phyloP scores from a whole-genome alignment of 495 filamentous ascomycete genomes.

The Glutinoglossum americanum region DNA sequence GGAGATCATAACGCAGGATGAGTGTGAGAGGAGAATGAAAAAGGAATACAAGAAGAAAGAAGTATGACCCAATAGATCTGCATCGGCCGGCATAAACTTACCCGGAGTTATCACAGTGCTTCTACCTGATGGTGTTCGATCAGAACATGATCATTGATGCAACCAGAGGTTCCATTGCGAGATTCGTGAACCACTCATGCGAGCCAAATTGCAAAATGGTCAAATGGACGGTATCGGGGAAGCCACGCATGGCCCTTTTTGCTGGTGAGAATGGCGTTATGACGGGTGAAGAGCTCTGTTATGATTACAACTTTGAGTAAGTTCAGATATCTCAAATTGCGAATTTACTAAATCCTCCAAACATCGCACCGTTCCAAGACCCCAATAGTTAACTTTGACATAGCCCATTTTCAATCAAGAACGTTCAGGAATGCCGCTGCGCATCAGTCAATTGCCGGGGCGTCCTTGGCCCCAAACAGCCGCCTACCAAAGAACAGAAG shows the following conservation, averaged over 20 bases:
- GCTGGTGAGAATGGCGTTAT: slow-evolving; percentile 74
- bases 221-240: slow-evolving; percentile 89
- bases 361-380: not conserved
- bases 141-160: slow-evolving; percentile 98
- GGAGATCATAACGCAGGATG: slow-evolving; percentile 85
- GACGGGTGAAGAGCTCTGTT: slow-evolving; percentile 92
- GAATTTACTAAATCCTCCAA: not conserved
- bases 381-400: not conserved
- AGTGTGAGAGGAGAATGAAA: slow-evolving; percentile 84
- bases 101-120: slow-evolving; percentile 35
- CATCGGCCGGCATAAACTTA: not conserved
- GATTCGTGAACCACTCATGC: slow-evolving; percentile 96
- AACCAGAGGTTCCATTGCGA: slow-evolving; percentile 81
- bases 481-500: slow-evolving; percentile 6
- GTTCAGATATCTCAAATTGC: slow-evolving; percentile 12
- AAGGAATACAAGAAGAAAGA: slow-evolving; percentile 79
- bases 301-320: slow-evolving; percentile 95
- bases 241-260: slow-evolving; percentile 93
- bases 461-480: slow-evolving; percentile 16
- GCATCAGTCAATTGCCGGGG: slow-evolving; percentile 23
- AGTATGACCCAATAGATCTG: slow-evolving; percentile 26
- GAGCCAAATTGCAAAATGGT: slow-evolving; percentile 94
- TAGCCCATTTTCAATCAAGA: slow-evolving; percentile 20
- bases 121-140: slow-evolving; percentile 95
- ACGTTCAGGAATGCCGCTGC: slow-evolving; percentile 21